Base-by-base conservation (phyloP, 2,329 filamentous ascomycete species). In the Epicoccum nigrum region DNA sequence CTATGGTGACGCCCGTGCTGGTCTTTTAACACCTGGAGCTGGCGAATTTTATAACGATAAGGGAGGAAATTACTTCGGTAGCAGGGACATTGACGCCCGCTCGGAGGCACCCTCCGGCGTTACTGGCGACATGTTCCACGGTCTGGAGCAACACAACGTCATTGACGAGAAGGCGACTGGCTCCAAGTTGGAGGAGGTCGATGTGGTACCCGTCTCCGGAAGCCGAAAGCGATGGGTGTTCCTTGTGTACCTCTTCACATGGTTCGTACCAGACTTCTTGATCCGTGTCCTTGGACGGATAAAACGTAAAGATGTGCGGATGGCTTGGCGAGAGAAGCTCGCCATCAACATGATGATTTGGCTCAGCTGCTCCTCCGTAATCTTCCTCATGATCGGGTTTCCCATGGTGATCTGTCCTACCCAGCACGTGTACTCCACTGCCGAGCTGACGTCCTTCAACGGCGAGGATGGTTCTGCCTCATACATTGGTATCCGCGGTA, bases 341-440 rank as follows among this genome's bases (percentile, higher is more conserved):
- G 93, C 94, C 45, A 99, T 99, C 81, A 99, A 99, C 79, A 81
- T 99, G 72, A 83, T 97, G 68, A 99, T 99, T 70, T 99, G 95
- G 94, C 78, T 93, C 50, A 84, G 83, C 70, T 97, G 93, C 76
- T 78, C 77, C 13, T 74, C 89, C 40, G 86, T 90, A 21, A 83
- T 88, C 48, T 99, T 99, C 79, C 89, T 99, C 80, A 91, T 97
- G 76, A 73, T 97, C 54, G 82, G 86, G 47, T 95, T 99, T 69
- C 95, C 95, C 1, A 77, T 81, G 60, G 76, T 97, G 58, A 91
- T 99, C 66, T 99, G 94, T 74, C 94, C 94, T 0, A 93, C 81
- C 16, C 94, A 99, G 71, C 77, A 96, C 67, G 91, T 99, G 42
- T 97, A 83, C 75, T 94, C 90, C 40, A 79, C 87, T 2, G 76